Evolutionary conservation across 345 rosid species (phyloP).

Genomic region (Rhodomyrtus tomentosa): DNA sequence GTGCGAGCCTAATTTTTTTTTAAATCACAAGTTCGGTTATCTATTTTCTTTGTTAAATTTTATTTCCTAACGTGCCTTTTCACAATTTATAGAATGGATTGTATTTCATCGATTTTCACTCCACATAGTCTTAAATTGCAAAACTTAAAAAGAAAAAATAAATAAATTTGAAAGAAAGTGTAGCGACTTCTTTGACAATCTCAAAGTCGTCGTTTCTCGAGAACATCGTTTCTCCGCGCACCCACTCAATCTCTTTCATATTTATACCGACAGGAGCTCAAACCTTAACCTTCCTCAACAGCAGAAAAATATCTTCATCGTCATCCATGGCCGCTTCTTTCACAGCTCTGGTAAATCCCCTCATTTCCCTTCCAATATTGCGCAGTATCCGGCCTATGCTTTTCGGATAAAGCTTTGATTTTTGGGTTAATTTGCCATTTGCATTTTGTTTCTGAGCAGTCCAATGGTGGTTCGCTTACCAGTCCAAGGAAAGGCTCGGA

Average conservation of each 20-base stretch:
- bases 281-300: neutral
- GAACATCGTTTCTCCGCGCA: neutral
- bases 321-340: slow-evolving; percentile 47
- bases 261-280: neutral
- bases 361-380: neutral
- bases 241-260: neutral
- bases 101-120: neutral
- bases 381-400: neutral
- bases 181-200: neutral
- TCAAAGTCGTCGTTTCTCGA: neutral
- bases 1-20: too few relatives aligned
- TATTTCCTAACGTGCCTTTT: neutral
- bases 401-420: neutral
- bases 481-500: slow-evolving; percentile 19
- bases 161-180: neutral
- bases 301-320: neutral
- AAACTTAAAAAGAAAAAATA: neutral
- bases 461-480: slow-evolving; percentile 39
- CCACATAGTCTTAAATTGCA: neutral
- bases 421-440: neutral
- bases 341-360: slow-evolving; percentile 33
- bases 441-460: slow-evolving; percentile 18
- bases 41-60: too few relatives aligned
- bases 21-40: too few relatives aligned
- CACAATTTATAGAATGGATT: neutral